Base-by-base conservation (phyloP, 768 basidiomycete genomes). In the Daedaleopsis sinensis region DNA sequence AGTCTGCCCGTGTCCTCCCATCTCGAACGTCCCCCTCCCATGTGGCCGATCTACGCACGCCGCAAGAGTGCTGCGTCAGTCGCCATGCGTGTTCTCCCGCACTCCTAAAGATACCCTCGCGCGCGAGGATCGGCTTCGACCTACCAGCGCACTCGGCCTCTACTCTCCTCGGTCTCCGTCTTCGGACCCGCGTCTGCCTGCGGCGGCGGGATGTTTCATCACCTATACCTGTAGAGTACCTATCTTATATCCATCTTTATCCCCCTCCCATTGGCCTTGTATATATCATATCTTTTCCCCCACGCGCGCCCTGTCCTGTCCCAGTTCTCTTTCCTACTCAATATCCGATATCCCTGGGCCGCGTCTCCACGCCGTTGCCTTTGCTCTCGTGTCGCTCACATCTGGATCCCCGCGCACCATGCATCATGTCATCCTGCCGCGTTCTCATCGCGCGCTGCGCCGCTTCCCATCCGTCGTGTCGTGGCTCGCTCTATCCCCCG, bases 201-300 rank as follows among this genome's bases (percentile, higher is more conserved):
- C 10, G 11, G 39, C 18, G 39, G 39, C 39, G 11, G 13, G 39
- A 2, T 42, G 18, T 11, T 18, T 11, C 39, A 5, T 2, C 39
- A 13, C 39, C 18, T 32, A 36, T 47, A 32, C 35, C 15, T 53
- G 19, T 53, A 15, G 12, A 36, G 10, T 48, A 36, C 37, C 1
- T 37, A 46, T 56, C 55, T 36, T 36, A 19, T 36, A 44, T 56
- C 11, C 55, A 47, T 46, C 55, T 32, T 35, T 47, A 21, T 43
- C 18, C 15, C 27, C 15, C 12, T 55, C 27, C 27, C 7, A 32
- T 32, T 7, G 27, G 27, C 27, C 27, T 32, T 32, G 27, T 32
- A 32, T 32, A 32, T 32, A 32, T 49, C 47, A 8, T 21, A 23
- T 27, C 23, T 27, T 49, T 49, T 21, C 19, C 23, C 8, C 23